phyloP scores from a whole-genome alignment of 495 filamentous ascomycete species.

The Hypoxylon subgilvum region DNA sequence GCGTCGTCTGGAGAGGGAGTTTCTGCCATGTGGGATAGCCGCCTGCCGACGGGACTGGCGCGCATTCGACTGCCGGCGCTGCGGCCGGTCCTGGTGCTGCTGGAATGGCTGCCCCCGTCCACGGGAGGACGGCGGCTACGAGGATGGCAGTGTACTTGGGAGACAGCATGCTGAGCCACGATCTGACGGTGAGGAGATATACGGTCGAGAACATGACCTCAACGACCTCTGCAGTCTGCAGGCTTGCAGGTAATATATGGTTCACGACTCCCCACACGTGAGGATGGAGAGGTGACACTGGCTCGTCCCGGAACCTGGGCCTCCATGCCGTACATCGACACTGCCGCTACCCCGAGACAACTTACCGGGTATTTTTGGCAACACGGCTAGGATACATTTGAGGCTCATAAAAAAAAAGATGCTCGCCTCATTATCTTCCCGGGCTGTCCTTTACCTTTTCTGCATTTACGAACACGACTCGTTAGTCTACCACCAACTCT shows the following conservation, averaged over 20 bases:
- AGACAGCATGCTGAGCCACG: constrained; percentile 19
- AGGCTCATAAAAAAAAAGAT: constrained; percentile 3
- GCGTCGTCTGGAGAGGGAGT: constrained; percentile 48
- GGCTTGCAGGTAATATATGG: constrained; percentile 31
- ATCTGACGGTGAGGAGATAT: neutral
- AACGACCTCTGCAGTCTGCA: too few relatives aligned
- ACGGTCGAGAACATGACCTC: neutral
- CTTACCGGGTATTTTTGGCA: constrained; percentile 30
- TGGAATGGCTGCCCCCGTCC: constrained; percentile 19
- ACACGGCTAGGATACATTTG: neutral
- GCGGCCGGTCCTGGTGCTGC: constrained; percentile 14
- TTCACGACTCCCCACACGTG: constrained; percentile 7
- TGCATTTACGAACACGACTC: too few relatives aligned
- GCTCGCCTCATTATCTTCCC: neutral
- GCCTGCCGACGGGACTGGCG: constrained; percentile 46
- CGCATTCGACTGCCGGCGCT: constrained; percentile 33
- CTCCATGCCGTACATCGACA: constrained; percentile 34
- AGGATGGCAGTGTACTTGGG: constrained; percentile 19
- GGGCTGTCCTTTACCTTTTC: too few relatives aligned
- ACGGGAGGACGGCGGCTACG: constrained; percentile 13
- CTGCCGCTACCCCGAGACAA: constrained; percentile 35
- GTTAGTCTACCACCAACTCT: too few relatives aligned
- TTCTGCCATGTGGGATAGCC: constrained; percentile 48
- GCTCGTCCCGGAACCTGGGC: constrained; percentile 28
- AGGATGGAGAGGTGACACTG: constrained; percentile 25